Conservation (phyloP, 345 rosid species). For the Rhizophora mangle region DNA sequence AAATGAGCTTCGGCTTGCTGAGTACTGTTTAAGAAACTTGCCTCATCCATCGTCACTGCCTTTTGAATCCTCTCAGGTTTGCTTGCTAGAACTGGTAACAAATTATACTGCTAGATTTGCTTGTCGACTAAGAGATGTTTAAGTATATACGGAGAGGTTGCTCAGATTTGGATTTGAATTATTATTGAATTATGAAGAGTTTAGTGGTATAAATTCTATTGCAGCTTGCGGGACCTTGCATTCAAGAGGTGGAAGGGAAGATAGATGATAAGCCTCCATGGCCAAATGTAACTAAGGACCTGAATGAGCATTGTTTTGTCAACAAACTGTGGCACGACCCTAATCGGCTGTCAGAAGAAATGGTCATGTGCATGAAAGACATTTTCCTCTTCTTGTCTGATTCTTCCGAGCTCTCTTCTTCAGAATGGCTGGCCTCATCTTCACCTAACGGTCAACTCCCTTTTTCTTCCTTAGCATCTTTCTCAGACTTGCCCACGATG, state of each 20-base stretch:
- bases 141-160: neutral
- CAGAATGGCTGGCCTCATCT: conserved; percentile 42
- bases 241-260: conserved; percentile 23
- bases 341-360: conserved; percentile 74
- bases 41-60: conserved; percentile 34
- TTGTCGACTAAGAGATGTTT: neutral
- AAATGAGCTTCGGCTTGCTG: conserved; percentile 64
- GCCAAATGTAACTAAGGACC: conserved; percentile 17
- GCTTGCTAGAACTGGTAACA: conserved; percentile 28
- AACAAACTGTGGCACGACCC: conserved; percentile 80
- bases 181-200: neutral
- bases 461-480: conserved; percentile 71
- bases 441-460: conserved; percentile 87
- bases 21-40: conserved; percentile 51
- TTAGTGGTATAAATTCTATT: conserved; percentile 11
- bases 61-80: conserved; percentile 24
- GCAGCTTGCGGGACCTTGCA: conserved; percentile 17
- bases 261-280: conserved; percentile 17
- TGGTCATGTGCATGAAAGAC: conserved; percentile 90
- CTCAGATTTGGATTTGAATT: neutral
- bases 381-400: conserved; percentile 82
- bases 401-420: conserved; percentile 55
- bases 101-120: neutral
- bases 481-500: conserved; percentile 54
- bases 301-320: conserved; percentile 17